Percentiles rank a stretch among this genome's conserved stretches.
phyloP scores from a whole-genome alignment of 2,329 filamentous ascomycete species.

The Rhynchosporium graminicola region DNA sequence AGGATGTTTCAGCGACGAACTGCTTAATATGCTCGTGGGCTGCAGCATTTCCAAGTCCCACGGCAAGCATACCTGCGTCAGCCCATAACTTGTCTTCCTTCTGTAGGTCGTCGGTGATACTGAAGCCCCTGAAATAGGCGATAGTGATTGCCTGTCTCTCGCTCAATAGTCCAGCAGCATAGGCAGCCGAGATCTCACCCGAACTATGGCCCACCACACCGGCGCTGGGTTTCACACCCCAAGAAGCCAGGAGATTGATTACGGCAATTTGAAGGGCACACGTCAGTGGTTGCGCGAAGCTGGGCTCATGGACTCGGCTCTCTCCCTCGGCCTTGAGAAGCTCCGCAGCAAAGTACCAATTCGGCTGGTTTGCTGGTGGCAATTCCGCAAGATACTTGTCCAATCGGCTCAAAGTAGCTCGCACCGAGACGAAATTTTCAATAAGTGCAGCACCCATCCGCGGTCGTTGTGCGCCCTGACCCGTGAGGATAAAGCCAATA shows the following conservation, averaged over 20 bases:
- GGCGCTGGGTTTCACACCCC: constrained; percentile 27
- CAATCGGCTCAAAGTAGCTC: too few species aligned
- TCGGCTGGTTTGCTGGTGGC: too few species aligned
- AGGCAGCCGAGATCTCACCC: constrained; percentile 44
- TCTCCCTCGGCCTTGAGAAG: background rate
- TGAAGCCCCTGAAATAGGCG: constrained; percentile 28
- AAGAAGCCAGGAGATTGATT: constrained; percentile 31
- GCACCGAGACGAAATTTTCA: too few species aligned
- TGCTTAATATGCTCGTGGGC: too few species aligned
- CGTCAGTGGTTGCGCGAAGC: constrained; percentile 27
- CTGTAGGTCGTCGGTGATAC: background rate
- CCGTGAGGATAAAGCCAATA: too few species aligned
- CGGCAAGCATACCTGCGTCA: too few species aligned
- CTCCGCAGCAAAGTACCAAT: constrained; percentile 1
- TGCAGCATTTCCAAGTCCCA: too few species aligned
- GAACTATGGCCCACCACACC: constrained; percentile 37
- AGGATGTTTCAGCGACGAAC: too few species aligned
- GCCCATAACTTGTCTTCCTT: background rate
- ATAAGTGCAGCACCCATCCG: too few species aligned
- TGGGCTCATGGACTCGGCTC: constrained; percentile 26
- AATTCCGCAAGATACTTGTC: too few species aligned
- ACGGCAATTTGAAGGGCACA: constrained; percentile 37
- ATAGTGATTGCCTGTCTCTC: constrained; percentile 20
- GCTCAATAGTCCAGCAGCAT: constrained; percentile 34
- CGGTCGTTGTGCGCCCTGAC: too few species aligned